phyloP scores from a whole-genome alignment of 257 asterid genomes.

The Ophiorrhiza pumila region DNA sequence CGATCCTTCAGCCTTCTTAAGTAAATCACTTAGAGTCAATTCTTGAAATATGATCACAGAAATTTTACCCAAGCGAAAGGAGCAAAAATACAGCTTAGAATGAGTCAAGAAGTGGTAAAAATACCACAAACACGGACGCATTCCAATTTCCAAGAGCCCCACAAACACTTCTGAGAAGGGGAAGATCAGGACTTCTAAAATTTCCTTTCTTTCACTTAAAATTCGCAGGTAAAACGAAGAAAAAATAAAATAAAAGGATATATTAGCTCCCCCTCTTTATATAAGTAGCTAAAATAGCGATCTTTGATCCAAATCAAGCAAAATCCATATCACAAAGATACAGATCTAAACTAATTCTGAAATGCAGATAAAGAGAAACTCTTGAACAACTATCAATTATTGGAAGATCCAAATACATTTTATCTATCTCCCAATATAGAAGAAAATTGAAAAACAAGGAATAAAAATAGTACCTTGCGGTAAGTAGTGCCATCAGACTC shows the following conservation, averaged over 20 bases:
- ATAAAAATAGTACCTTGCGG: conserved; percentile 57
- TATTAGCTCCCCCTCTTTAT: conserved; percentile 5
- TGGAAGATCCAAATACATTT: conserved; percentile 10
- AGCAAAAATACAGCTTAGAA: conserved; percentile 4
- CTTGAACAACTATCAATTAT: neutral
- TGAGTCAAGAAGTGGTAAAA: neutral
- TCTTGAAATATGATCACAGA: conserved; percentile 2
- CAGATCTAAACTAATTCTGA: conserved; percentile 44
- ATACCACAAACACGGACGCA: neutral
- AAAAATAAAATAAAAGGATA: too few relatives aligned
- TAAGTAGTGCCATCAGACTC: conserved; percentile 97
- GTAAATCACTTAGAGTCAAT: neutral
- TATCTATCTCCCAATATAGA: neutral
- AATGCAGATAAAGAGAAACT: conserved; percentile 16
- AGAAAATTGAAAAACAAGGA: neutral
- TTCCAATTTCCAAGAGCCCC: neutral
- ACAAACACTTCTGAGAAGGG: neutral
- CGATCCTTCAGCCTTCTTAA: neutral
- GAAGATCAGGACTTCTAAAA: neutral
- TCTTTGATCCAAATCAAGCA: conserved; percentile 25
- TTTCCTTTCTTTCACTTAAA: neutral
- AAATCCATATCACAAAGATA: conserved; percentile 23
- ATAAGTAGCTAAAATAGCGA: neutral
- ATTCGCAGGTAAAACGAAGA: conserved; percentile 17
- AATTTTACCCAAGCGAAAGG: neutral